Percentiles rank a stretch among this genome's conserved stretches.
phyloP scores from a whole-genome alignment of 257 asterid genomes.

The Salvia rosmarinus region DNA sequence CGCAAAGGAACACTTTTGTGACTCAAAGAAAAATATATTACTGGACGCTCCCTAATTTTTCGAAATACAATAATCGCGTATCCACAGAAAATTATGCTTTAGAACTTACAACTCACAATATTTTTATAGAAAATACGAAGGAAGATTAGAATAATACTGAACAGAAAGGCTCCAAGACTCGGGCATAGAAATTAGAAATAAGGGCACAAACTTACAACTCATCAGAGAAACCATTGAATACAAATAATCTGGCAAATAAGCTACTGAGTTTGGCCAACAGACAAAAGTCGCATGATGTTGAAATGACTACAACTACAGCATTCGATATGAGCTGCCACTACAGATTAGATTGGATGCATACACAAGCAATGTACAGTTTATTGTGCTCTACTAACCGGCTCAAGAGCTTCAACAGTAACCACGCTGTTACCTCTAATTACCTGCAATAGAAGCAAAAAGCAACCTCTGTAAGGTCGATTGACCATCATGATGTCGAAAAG shows the following conservation, averaged over 20 bases:
- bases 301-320: slow-evolving; percentile 15
- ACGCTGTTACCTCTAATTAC: slow-evolving; percentile 90
- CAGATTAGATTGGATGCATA: slow-evolving; percentile 12
- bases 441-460: slow-evolving; percentile 42
- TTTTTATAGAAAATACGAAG: neutral
- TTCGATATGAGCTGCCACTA: slow-evolving; percentile 4
- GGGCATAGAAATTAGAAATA: neutral
- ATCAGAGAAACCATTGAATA: neutral
- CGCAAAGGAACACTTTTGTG: neutral
- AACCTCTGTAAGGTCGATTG: neutral
- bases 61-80: neutral
- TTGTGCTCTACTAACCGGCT: slow-evolving; percentile 70
- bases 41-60: too few species aligned
- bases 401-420: slow-evolving; percentile 92
- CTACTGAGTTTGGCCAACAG: neutral
- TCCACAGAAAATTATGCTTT: too few species aligned
- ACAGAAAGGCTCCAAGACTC: neutral
- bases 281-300: neutral
- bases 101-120: too few species aligned
- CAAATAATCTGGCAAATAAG: neutral
- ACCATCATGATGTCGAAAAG: neutral
- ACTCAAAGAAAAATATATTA: neutral
- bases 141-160: neutral
- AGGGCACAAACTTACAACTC: neutral
- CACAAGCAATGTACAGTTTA: slow-evolving; percentile 38